Evolutionary conservation across 352 stramenopile genomes (phyloP).

Genomic region (Phytopythium oedochilum): DNA sequence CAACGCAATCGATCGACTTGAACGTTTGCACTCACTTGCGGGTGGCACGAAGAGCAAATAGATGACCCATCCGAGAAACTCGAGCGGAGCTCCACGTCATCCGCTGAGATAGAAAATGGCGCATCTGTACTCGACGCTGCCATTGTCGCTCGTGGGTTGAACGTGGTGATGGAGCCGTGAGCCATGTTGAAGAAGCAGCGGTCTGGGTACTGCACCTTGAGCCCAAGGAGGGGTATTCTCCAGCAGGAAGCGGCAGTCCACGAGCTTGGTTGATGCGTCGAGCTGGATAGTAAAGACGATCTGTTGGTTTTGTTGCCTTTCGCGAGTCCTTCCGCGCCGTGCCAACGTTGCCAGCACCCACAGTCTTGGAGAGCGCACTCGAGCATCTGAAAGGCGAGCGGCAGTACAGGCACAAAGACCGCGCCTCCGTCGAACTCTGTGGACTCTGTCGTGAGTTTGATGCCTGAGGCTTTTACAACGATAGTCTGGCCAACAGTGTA

Average conservation of each 20-base stretch:
- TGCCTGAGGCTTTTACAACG: conserved; percentile 20
- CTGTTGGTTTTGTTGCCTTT: neutral
- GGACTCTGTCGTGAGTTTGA: conserved; percentile 56
- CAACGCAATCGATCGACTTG: conserved; percentile 39
- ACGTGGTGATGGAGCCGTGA: conserved; percentile 17
- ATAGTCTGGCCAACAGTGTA: conserved; percentile 15
- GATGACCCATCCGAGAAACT: conserved; percentile 49
- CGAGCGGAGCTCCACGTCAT: conserved; percentile 31
- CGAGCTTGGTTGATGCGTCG: neutral
- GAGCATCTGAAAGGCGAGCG: conserved; percentile 67
- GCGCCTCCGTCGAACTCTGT: conserved; percentile 56
- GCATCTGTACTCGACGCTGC: conserved; percentile 6
- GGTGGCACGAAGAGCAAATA: conserved; percentile 37
- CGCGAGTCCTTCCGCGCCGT: no score
- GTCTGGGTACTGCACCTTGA: conserved; percentile 17
- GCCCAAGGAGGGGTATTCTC: neutral
- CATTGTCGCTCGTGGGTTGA: conserved; percentile 7
- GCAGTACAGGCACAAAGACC: conserved; percentile 60
- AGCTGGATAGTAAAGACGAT: neutral
- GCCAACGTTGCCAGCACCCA: conserved; percentile 16
- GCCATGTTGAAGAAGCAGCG: conserved; percentile 39
- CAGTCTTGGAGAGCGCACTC: conserved; percentile 62
- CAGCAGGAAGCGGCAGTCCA: neutral
- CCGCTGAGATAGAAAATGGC: conserved; percentile 16
- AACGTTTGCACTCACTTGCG: conserved; percentile 41